A percentile compares a stretch with the other conserved stretches of the same genome.
Evolutionary conservation across 1,284 basidiomycete genomes (phyloP).

Genomic region (Rugiboletus extremiorientalis): DNA sequence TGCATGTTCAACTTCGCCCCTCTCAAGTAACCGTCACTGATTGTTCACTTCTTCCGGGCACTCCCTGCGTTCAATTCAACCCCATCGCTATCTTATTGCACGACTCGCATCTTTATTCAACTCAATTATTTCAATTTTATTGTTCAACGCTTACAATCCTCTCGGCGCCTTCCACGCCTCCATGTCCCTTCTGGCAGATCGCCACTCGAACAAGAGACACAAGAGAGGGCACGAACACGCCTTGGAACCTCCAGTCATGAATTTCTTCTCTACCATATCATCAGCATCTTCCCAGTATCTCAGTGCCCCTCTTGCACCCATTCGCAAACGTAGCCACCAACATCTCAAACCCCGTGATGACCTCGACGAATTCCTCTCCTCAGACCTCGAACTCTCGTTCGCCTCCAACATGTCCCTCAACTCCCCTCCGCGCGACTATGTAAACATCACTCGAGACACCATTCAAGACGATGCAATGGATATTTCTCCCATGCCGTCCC

Average conservation of each 20-base stretch:
- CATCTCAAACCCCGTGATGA: slow-evolving; percentile 46
- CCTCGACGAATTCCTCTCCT: slow-evolving; percentile 64
- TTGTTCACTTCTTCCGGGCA: slow-evolving; percentile 6
- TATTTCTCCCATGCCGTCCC: slow-evolving; percentile 64
- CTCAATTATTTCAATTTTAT: slow-evolving; percentile 8
- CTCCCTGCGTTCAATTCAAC: slow-evolving; percentile 4
- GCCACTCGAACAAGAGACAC: slow-evolving; percentile 43
- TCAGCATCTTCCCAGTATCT: slow-evolving; percentile 47
- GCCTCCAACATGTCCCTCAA: slow-evolving; percentile 77
- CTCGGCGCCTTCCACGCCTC: slow-evolving; percentile 2
- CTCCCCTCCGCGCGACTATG: slow-evolving; percentile 55
- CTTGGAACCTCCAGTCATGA: slow-evolving; percentile 42
- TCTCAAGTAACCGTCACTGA: slow-evolving; percentile 17
- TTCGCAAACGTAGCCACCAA: slow-evolving; percentile 49
- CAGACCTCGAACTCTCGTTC: slow-evolving; percentile 76
- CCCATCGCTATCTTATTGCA: not conserved
- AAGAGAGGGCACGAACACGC: slow-evolving; percentile 39
- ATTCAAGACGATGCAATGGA: slow-evolving; percentile 67
- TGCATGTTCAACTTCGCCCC: slow-evolving; percentile 13
- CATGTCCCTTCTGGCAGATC: slow-evolving; percentile 31
- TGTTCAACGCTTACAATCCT: slow-evolving; percentile 6
- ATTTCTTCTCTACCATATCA: slow-evolving; percentile 44
- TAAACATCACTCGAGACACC: slow-evolving; percentile 45
- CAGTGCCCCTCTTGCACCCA: slow-evolving; percentile 48
- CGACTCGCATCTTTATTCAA: not conserved